Base-by-base conservation (phyloP, 2,329 filamentous ascomycete species). In the Beauveria pseudobassiana region DNA sequence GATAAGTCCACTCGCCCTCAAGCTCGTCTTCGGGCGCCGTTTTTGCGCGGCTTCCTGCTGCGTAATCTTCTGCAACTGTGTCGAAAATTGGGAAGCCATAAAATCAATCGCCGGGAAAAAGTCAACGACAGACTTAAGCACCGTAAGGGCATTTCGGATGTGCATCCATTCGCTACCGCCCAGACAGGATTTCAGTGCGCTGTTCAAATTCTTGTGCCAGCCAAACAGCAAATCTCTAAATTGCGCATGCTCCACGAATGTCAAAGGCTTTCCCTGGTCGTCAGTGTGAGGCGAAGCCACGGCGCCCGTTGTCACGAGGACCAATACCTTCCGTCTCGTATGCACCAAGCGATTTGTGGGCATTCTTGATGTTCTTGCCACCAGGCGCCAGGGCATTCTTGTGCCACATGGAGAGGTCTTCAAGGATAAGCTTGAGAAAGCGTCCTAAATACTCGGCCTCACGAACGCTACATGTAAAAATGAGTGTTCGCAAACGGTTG, bases 401-500 rank as follows among this genome's bases (percentile, higher is more conserved):
- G 73, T 98, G 95, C 95, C 96, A 99, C 57, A 81, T 79, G 8
- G 87, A 83, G 20, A 99, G 80, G 66, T 97, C 91, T 63, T 87
- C 84, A 12, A 99, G 77, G 2, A 95, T 79, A 64, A 93, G 87
- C 69, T 88, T 91, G 60, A 99, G 76, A 73, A 99, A 98, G 26
- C 90, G 89, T 14, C 92, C 95, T n/a, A 99, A 78, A 67, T 96
- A 91, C 72, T 96, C 91, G 0, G 92, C 91, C 74, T 99, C 96
- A 61, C 91, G 88, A 26, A 93, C 88, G 0, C 93, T 96, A 71
- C 90, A 96, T 53, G 89, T 87, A 72, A 96, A 97, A 62, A 99
- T 91, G 56, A 97, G 82, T 9, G 88, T 83, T 2, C 90, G 86
- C 20, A 98, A 79, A 62, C 90, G 83, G 69, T 96, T 91, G 62